These are phyloP conservation scores for Phlebiopsis gigantea DNA, from an alignment of 768 basidiomycete genomes.

Conservation along the genomic window DNA sequence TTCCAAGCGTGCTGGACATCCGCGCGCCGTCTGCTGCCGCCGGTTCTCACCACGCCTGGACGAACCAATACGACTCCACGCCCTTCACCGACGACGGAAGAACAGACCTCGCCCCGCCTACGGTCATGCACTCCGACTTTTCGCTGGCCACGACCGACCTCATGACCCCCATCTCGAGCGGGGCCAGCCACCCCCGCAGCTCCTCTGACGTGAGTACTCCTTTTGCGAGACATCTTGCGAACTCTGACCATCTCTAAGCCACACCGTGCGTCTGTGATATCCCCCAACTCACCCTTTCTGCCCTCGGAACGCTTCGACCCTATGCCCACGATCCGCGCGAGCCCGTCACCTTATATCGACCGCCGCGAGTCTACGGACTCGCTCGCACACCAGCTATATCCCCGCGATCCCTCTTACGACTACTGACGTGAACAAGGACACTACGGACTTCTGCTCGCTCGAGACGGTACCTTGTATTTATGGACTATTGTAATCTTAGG, in stretches of 20 bases:
- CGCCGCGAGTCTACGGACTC: slow-evolving; percentile 10
- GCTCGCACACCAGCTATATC: slow-evolving; percentile 7
- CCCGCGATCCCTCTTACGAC: slow-evolving; percentile 1
- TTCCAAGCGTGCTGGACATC: slow-evolving; percentile 17
- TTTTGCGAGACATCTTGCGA: background rate
- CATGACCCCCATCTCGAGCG: background rate
- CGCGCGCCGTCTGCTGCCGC: background rate
- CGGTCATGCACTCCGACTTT: slow-evolving; percentile 7
- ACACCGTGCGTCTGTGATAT: background rate
- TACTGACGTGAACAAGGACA: background rate
- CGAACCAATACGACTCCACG: background rate
- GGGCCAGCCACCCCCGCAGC: background rate
- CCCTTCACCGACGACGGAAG: background rate
- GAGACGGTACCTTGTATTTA: background rate
- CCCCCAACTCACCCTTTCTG: slow-evolving; percentile 3
- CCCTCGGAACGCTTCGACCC: background rate
- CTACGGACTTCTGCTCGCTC: too few species aligned
- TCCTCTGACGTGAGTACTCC: background rate
- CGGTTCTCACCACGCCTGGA: background rate
- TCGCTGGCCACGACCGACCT: slow-evolving; percentile 11
- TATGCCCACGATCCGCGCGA: background rate
- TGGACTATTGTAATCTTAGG: background rate
- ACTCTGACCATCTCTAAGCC: background rate
- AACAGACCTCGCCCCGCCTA: background rate
- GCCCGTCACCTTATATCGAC: background rate